A percentile compares a stretch with the other conserved stretches of the same genome.
Conservation (phyloP, 345 rosid species). For the Noccaea bulbosa region DNA sequence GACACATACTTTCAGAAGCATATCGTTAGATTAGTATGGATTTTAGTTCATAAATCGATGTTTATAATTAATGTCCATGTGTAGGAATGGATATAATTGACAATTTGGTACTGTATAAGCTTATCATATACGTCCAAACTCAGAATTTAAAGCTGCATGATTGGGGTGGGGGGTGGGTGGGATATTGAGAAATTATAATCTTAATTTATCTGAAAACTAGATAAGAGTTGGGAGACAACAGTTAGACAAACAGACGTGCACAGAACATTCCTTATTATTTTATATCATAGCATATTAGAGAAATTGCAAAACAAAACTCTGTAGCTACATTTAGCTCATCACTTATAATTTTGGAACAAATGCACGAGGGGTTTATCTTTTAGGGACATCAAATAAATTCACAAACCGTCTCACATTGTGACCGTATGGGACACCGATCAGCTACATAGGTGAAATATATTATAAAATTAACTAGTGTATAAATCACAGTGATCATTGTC, state of each 20-base stretch:
- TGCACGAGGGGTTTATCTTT: slow-evolving; percentile 20
- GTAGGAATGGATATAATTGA: slow-evolving; percentile 4
- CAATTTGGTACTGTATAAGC: neutral
- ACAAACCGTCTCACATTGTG: neutral
- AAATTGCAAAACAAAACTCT: slow-evolving; percentile 17
- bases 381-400: neutral
- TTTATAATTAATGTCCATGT: neutral
- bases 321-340: slow-evolving; percentile 9
- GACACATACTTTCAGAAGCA: neutral
- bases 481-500: slow-evolving; percentile 21
- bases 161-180: neutral
- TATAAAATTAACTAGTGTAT: slow-evolving; percentile 15
- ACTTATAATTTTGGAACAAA: slow-evolving; percentile 18
- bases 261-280: slow-evolving; percentile 28
- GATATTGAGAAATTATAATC: slow-evolving; percentile 22
- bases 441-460: neutral
- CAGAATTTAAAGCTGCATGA: slow-evolving; percentile 10
- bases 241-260: slow-evolving; percentile 39
- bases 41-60: neutral
- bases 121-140: slow-evolving; percentile 18
- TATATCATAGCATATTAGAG: slow-evolving; percentile 5
- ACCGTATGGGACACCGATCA: slow-evolving; percentile 7
- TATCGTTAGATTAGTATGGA: neutral
- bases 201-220: slow-evolving; percentile 11
- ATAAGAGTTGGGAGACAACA: slow-evolving; percentile 34